Evolutionary conservation across 108 stramenopile species (phyloP).

Genomic region (Fragilariopsis cylindrus): DNA sequence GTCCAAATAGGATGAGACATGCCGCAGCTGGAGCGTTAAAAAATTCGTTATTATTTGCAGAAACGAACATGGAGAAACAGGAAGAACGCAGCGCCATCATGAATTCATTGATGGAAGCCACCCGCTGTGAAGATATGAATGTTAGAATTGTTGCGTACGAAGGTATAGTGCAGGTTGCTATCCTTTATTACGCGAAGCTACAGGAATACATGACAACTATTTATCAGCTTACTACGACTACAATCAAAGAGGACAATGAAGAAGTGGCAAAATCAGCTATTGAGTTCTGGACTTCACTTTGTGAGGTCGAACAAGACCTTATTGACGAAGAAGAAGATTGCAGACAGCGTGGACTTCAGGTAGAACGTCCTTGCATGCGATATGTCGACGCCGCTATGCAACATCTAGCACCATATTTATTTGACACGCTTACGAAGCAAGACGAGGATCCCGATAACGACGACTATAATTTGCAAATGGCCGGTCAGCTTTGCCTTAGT

Average conservation of each 20-base stretch:
- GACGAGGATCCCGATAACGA: slow-evolving; percentile 91
- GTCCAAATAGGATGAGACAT: slow-evolving; percentile 77
- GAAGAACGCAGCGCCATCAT: slow-evolving; percentile 93
- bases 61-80: slow-evolving; percentile 90
- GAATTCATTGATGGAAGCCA: slow-evolving; percentile 93
- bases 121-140: slow-evolving; percentile 63
- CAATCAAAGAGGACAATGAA: slow-evolving; percentile 78
- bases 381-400: slow-evolving; percentile 80
- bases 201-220: slow-evolving; percentile 89
- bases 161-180: slow-evolving; percentile 86
- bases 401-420: slow-evolving; percentile 81
- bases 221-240: slow-evolving; percentile 87
- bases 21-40: slow-evolving; percentile 88
- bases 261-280: slow-evolving; percentile 90
- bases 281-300: slow-evolving; percentile 95
- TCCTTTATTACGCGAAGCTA: slow-evolving; percentile 91
- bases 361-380: slow-evolving; percentile 54
- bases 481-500: slow-evolving; percentile 83
- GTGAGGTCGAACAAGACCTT: slow-evolving; percentile 88
- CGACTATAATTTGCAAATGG: slow-evolving; percentile 82
- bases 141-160: slow-evolving; percentile 89
- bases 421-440: slow-evolving; percentile 88
- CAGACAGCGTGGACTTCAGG: slow-evolving; percentile 44
- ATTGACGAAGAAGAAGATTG: slow-evolving; percentile 67
- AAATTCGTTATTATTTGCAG: slow-evolving; percentile 90